Conservation (phyloP, 495 filamentous ascomycete species). For the Neurospora sp. region DNA sequence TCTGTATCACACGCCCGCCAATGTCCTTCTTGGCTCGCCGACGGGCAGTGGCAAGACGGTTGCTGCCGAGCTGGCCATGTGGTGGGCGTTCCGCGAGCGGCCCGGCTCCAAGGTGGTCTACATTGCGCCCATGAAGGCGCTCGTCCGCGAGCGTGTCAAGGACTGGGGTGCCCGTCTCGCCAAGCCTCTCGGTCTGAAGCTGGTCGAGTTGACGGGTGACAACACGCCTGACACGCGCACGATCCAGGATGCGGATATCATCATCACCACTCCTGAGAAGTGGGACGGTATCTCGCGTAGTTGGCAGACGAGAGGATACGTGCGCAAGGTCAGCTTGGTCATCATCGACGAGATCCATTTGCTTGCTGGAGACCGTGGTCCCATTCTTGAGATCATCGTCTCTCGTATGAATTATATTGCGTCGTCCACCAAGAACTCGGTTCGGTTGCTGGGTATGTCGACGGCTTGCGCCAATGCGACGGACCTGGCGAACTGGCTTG, state of each 20-base stretch:
- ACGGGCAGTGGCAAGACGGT: slow-evolving; percentile 97
- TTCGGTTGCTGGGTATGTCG: slow-evolving; percentile 93
- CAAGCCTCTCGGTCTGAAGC: slow-evolving; percentile 69
- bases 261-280: slow-evolving; percentile 97
- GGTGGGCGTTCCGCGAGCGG: slow-evolving; percentile 96
- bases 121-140: slow-evolving; percentile 97
- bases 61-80: slow-evolving; percentile 96
- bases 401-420: slow-evolving; percentile 99
- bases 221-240: slow-evolving; percentile 95
- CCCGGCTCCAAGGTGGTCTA: slow-evolving; percentile 98
- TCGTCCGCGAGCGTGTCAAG: slow-evolving; percentile 91
- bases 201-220: slow-evolving; percentile 96
- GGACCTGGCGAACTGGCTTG: slow-evolving; percentile 92
- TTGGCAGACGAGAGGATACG: slow-evolving; percentile 95
- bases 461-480: slow-evolving; percentile 94
- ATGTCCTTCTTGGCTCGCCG: slow-evolving; percentile 92
- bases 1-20: slow-evolving; percentile 81
- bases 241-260: slow-evolving; percentile 91
- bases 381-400: slow-evolving; percentile 98
- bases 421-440: slow-evolving; percentile 75
- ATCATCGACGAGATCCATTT: slow-evolving; percentile 99
- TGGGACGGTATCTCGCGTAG: slow-evolving; percentile 99
- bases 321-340: slow-evolving; percentile 87
- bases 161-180: slow-evolving; percentile 89
- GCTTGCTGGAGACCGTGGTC: slow-evolving; percentile 87